Evolutionary conservation across 2,329 filamentous ascomycete species (phyloP).

Genomic region (Epichloe sp.): DNA sequence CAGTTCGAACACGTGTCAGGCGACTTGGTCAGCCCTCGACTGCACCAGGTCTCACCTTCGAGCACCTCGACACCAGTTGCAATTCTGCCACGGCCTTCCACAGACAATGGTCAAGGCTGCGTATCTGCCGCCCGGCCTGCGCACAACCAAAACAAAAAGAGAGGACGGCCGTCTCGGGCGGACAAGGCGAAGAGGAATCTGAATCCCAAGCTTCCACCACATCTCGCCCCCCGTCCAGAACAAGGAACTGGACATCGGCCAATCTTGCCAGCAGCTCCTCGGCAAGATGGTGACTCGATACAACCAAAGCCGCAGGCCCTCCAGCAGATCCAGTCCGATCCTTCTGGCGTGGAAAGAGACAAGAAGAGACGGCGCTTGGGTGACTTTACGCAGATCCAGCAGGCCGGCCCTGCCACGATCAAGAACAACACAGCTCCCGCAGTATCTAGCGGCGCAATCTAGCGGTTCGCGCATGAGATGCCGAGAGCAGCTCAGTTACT

Average conservation of each 20-base stretch:
- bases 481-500: background rate
- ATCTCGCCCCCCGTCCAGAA: slow-evolving; percentile 19
- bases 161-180: slow-evolving; percentile 31
- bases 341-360: background rate
- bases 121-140: background rate
- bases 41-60: slow-evolving; percentile 1
- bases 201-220: slow-evolving; percentile 19
- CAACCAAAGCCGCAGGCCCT: background rate
- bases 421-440: background rate
- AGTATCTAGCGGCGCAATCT: slow-evolving; percentile 5
- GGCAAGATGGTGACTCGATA: background rate
- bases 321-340: background rate
- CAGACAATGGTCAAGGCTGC: slow-evolving; percentile 1
- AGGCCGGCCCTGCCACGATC: background rate
- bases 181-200: slow-evolving; percentile 24
- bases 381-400: background rate
- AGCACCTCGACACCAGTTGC: background rate
- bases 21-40: background rate
- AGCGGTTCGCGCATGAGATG: slow-evolving; percentile 3
- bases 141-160: slow-evolving; percentile 22
- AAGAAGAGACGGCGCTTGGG: slow-evolving; percentile 4
- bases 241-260: slow-evolving; percentile 5
- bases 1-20: background rate
- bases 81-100: slow-evolving; percentile 14
- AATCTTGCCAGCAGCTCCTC: slow-evolving; percentile 7